Conservation (phyloP, 164 flowering plant species). For the Kingdonia uniflora region DNA sequence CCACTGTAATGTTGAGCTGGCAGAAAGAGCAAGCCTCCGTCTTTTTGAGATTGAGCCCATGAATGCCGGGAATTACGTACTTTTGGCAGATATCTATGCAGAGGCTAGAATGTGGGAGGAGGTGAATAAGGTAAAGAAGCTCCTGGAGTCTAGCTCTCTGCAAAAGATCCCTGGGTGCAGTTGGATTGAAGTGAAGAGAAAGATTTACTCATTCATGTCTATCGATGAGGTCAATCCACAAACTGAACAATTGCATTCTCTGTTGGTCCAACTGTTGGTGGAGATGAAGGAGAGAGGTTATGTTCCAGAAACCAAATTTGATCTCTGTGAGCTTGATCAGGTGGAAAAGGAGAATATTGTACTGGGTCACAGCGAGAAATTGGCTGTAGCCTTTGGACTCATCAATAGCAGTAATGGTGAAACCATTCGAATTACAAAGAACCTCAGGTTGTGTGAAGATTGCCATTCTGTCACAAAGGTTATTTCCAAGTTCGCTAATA, state of each 20-base stretch:
- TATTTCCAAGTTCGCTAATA: constrained; percentile 50
- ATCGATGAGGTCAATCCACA: constrained; percentile 55
- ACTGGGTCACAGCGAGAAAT: constrained; percentile 77
- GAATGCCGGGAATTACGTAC: constrained; percentile 74
- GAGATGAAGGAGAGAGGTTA: constrained; percentile 75
- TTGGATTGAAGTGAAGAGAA: constrained; percentile 58
- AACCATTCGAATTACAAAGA: constrained; percentile 67
- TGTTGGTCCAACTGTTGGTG: constrained; percentile 30
- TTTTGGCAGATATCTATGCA: constrained; percentile 64
- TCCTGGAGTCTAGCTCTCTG: constrained; percentile 35
- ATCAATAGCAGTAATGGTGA: constrained; percentile 53
- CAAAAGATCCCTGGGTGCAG: constrained; percentile 56
- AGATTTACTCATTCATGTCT: constrained; percentile 40
- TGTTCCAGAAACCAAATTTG: constrained; percentile 52
- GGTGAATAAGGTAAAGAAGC: constrained; percentile 45
- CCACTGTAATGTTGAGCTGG: constrained; percentile 62
- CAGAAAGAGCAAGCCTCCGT: constrained; percentile 49
- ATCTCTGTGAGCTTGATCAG: constrained; percentile 55
- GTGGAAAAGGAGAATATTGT: constrained; percentile 55
- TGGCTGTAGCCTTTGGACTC: constrained; percentile 74
- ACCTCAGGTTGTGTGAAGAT: constrained; percentile 75
- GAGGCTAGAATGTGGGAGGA: constrained; percentile 59
- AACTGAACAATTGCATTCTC: constrained; percentile 44
- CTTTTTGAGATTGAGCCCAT: constrained; percentile 66
- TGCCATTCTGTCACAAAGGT: constrained; percentile 71